A percentile compares a stretch with the other conserved stretches of the same genome.
These are phyloP conservation scores for Boechera stricta DNA, from an alignment of 345 rosid genomes.

Conservation along the genomic window DNA sequence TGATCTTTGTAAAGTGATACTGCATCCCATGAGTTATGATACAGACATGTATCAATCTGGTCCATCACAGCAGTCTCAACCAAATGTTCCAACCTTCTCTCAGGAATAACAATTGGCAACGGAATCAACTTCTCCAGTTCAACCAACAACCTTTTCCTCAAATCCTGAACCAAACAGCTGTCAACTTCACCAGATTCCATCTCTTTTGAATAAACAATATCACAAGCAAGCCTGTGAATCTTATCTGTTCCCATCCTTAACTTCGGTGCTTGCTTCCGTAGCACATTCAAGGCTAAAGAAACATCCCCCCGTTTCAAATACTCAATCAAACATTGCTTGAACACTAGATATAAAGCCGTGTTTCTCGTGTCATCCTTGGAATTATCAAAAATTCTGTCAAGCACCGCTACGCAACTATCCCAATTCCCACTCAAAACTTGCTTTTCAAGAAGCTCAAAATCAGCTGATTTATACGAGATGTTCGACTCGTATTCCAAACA, in stretches of 20 bases:
- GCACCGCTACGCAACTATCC: slow-evolving; percentile 60
- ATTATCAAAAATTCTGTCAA: slow-evolving; percentile 50
- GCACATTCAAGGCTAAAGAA: slow-evolving; percentile 57
- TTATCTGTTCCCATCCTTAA: slow-evolving; percentile 61
- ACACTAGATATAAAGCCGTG: slow-evolving; percentile 65
- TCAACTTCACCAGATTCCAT: slow-evolving; percentile 52
- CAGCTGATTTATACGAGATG: slow-evolving; percentile 53
- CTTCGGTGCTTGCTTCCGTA: slow-evolving; percentile 62
- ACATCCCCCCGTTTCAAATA: slow-evolving; percentile 62
- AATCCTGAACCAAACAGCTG: slow-evolving; percentile 44
- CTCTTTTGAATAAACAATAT: slow-evolving; percentile 55
- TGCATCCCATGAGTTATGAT: slow-evolving; percentile 66
- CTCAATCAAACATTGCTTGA: slow-evolving; percentile 75
- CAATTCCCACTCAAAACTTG: slow-evolving; percentile 69
- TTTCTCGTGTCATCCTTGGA: slow-evolving; percentile 54
- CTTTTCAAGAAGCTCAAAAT: slow-evolving; percentile 60
- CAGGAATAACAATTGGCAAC: slow-evolving; percentile 60
- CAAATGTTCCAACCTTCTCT: slow-evolving; percentile 71
- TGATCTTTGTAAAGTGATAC: slow-evolving; percentile 80
- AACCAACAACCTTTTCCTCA: slow-evolving; percentile 57
- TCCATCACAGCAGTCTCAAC: slow-evolving; percentile 66
- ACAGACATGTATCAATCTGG: slow-evolving; percentile 70
- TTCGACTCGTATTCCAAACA: slow-evolving; percentile 73
- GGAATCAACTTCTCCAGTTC: slow-evolving; percentile 73
- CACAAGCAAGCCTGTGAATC: slow-evolving; percentile 61